phyloP scores from a whole-genome alignment of 2,329 filamentous ascomycete species.

The Chaetomiaceae sp. region DNA sequence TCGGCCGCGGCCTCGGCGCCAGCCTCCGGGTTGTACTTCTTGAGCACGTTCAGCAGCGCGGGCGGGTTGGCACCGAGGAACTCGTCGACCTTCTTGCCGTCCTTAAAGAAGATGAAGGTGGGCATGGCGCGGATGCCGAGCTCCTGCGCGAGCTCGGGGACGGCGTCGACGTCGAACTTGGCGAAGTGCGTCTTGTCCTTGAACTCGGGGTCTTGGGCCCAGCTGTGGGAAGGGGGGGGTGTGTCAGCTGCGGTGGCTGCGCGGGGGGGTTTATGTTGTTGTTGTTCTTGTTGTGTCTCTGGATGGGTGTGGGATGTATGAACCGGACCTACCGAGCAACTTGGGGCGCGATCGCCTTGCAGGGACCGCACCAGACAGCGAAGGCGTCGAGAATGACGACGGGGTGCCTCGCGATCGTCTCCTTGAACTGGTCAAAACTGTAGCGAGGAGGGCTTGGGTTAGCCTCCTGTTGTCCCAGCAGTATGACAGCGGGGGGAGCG shows the following conservation, averaged over 20 bases:
- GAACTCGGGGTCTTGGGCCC: slow-evolving; percentile 53
- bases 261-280: too few species aligned
- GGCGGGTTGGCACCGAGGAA: slow-evolving; percentile 77
- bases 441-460: not conserved
- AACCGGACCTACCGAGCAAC: slow-evolving; percentile 52
- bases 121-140: slow-evolving; percentile 87
- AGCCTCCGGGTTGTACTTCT: slow-evolving; percentile 20
- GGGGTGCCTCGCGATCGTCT: slow-evolving; percentile 34
- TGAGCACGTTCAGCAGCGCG: slow-evolving; percentile 50
- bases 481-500: too few species aligned
- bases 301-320: not conserved
- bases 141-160: slow-evolving; percentile 69
- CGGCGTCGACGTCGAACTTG: slow-evolving; percentile 87
- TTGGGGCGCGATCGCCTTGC: slow-evolving; percentile 81
- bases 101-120: slow-evolving; percentile 81
- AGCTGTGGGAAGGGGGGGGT: slow-evolving; percentile 36
- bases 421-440: slow-evolving; percentile 31
- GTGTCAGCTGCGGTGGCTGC: not conserved
- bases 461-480: too few species aligned
- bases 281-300: too few species aligned
- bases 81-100: slow-evolving; percentile 66
- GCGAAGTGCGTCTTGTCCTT: slow-evolving; percentile 62
- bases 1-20: not conserved
- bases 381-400: slow-evolving; percentile 80
- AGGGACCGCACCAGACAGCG: slow-evolving; percentile 90